Percentiles rank a stretch among this genome's conserved stretches.
Conservation (phyloP, 306 rosid species). For the Lathyrus oleraceus region DNA sequence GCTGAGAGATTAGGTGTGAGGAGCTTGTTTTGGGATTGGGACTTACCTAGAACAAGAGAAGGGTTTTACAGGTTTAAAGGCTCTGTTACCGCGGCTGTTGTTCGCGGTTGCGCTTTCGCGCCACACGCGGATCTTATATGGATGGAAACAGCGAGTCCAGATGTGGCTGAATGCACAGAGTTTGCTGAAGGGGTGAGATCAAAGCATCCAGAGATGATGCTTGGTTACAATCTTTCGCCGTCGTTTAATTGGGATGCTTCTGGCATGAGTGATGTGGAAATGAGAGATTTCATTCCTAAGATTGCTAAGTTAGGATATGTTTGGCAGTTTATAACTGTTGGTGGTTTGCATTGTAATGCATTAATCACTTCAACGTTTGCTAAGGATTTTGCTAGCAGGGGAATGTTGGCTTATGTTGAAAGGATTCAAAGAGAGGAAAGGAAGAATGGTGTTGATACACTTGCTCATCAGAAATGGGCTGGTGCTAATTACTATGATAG, state of each 20-base stretch:
- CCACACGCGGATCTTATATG: conserved; percentile 80
- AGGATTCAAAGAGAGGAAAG: conserved; percentile 97
- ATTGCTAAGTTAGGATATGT: conserved; percentile 81
- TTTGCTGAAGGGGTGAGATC: conserved; percentile 74
- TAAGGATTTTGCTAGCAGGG: conserved; percentile 72
- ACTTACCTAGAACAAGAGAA: conserved; percentile 94
- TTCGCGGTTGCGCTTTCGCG: conserved; percentile 85
- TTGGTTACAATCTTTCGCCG: conserved; percentile 89
- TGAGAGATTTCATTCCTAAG: conserved; percentile 79
- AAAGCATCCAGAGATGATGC: conserved; percentile 59
- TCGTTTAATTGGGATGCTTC: conserved; percentile 99
- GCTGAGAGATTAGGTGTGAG: conserved; percentile 66
- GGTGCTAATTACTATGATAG: conserved; percentile 93
- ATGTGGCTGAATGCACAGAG: conserved; percentile 67
- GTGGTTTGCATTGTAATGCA: conserved; percentile 86
- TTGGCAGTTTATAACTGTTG: conserved; percentile 95
- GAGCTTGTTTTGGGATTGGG: conserved; percentile 92
- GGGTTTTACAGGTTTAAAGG: conserved; percentile 86
- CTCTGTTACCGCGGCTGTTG: conserved; percentile 69
- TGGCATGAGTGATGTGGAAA: conserved; percentile 76
- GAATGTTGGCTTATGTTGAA: conserved; percentile 95
- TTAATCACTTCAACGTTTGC: conserved; percentile 76
- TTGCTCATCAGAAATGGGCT: conserved; percentile 98
- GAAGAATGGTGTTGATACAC: conserved; percentile 85
- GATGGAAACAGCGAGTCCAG: conserved; percentile 88